Percentiles rank a stretch among this genome's conserved stretches.
Conservation (phyloP, 2,329 filamentous ascomycete genomes). For the Seiridium unicorne region DNA sequence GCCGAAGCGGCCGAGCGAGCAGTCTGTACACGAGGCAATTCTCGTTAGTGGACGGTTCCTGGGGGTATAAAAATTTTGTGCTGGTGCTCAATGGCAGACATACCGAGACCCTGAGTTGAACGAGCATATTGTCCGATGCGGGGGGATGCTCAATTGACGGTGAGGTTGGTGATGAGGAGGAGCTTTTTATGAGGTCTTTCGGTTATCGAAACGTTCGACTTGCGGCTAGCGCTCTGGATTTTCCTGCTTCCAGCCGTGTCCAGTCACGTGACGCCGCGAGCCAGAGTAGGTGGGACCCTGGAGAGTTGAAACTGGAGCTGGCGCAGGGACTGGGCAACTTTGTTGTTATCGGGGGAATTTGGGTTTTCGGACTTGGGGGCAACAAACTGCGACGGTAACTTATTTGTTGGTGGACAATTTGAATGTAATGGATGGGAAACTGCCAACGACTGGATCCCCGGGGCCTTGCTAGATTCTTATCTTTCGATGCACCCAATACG, state of each 20-base stretch:
- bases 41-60: conserved; percentile 1
- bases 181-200: conserved; percentile 8
- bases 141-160: conserved; percentile 46
- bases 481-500: background rate
- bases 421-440: too few species aligned
- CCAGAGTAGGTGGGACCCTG: background rate
- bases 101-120: conserved; percentile 56
- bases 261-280: background rate
- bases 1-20: conserved; percentile 48
- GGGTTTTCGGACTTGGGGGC: background rate
- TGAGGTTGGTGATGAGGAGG: conserved; percentile 16
- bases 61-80: too few species aligned
- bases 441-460: too few species aligned
- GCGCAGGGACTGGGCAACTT: background rate
- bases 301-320: background rate
- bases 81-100: conserved; percentile 22
- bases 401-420: too few species aligned
- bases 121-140: conserved; percentile 51
- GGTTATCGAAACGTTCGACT: conserved; percentile 5
- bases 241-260: background rate
- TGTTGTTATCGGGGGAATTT: background rate
- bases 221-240: background rate
- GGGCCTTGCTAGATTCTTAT: too few species aligned
- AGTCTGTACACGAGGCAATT: conserved; percentile 35
- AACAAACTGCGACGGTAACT: too few species aligned